Evolutionary conservation across 2,329 filamentous ascomycete genomes (phyloP).

Genomic region (Penicillium freii): DNA sequence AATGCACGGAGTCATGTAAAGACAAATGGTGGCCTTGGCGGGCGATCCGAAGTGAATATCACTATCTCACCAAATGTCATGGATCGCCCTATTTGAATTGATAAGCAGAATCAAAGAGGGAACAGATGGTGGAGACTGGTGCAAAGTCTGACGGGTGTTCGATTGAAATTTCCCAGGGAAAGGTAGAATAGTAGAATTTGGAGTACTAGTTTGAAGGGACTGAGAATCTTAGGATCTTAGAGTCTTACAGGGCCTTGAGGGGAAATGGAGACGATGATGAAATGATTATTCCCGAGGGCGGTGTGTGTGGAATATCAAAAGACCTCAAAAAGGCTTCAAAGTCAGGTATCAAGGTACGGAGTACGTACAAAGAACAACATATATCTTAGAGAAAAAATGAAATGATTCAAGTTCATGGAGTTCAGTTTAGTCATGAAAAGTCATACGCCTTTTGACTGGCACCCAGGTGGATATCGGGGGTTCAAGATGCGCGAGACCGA

Average conservation of each 20-base stretch:
- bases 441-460: background rate
- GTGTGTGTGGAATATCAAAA: constrained; percentile 5
- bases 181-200: background rate
- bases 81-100: constrained; percentile 16
- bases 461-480: background rate
- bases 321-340: background rate
- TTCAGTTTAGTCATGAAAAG: background rate
- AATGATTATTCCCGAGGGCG: constrained; percentile 16
- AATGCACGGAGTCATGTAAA: constrained; percentile 25
- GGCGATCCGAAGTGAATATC: constrained; percentile 15
- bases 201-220: background rate
- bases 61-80: constrained; percentile 2
- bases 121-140: background rate
- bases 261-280: constrained; percentile 11
- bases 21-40: constrained; percentile 18
- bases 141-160: background rate
- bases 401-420: background rate
- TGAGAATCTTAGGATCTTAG: background rate
- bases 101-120: background rate
- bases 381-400: background rate
- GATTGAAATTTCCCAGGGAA: background rate
- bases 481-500: background rate
- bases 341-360: background rate
- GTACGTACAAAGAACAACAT: background rate
- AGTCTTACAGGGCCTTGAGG: background rate